Conservation (phyloP, 176 grass and related monocot species). For the Elaeis guineensis region DNA sequence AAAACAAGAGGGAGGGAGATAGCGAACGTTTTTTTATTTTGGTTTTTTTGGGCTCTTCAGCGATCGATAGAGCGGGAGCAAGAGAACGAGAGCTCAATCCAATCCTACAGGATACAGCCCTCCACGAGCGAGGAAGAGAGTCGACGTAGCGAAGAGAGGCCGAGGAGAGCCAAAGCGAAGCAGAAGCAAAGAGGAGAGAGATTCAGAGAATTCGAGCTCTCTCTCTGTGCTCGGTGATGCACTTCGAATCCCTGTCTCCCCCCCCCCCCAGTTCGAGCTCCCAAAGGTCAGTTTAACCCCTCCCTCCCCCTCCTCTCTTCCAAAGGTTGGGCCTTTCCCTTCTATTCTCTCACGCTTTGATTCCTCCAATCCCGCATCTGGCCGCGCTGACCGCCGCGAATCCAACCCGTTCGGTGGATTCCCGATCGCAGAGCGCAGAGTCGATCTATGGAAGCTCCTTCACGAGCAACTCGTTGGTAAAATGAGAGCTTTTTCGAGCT, state of each 20-base stretch:
- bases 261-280: neutral
- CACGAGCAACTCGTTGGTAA: neutral
- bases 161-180: too few species aligned
- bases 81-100: neutral
- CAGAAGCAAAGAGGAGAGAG: neutral
- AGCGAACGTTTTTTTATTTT: neutral
- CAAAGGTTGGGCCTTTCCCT: neutral
- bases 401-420: neutral
- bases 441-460: neutral
- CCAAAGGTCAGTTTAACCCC: neutral
- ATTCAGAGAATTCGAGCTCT: neutral
- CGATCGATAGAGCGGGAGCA: slow-evolving; percentile 4
- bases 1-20: neutral
- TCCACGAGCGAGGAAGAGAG: neutral
- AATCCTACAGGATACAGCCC: neutral
- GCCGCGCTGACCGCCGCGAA: neutral
- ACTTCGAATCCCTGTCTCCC: neutral
- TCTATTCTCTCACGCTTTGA: neutral
- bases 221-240: neutral
- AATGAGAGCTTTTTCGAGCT: too few species aligned
- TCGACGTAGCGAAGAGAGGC: too few species aligned
- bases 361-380: neutral
- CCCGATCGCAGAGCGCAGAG: neutral
- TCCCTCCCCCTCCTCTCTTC: neutral
- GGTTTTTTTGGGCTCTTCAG: neutral